Evolutionary conservation across 2,329 filamentous ascomycete species (phyloP).

Genomic region (Proliferodiscus dingleyae): DNA sequence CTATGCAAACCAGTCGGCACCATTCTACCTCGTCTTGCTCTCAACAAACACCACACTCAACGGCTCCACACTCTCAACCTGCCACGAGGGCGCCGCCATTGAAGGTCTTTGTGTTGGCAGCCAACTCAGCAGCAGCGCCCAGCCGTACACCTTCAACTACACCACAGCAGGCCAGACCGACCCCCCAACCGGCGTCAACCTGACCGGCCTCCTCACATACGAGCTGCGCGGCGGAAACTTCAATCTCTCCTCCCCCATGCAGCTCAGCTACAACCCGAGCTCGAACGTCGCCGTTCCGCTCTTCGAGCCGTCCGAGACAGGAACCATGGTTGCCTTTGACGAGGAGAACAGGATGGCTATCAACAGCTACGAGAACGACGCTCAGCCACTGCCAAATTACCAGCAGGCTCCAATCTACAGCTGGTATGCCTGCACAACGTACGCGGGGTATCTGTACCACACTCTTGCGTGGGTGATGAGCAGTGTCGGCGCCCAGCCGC

Average conservation of each 20-base stretch:
- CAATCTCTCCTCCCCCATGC: conserved; percentile 32
- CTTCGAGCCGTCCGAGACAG: conserved; percentile 29
- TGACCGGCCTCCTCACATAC: conserved; percentile 22
- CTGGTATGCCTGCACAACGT: conserved; percentile 43
- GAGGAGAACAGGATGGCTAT: conserved; percentile 35
- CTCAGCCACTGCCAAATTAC: conserved; percentile 29
- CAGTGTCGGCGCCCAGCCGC: conserved; percentile 25
- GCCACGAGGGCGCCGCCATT: conserved; percentile 44
- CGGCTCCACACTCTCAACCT: conserved; percentile 36
- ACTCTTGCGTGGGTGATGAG: conserved; percentile 41
- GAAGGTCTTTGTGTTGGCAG: conserved; percentile 39
- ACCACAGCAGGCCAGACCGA: conserved; percentile 25
- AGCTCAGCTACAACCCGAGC: conserved; percentile 33
- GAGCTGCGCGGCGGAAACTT: conserved; percentile 23
- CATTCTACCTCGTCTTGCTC: conserved; percentile 39
- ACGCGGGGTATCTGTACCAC: conserved; percentile 38
- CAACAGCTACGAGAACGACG: conserved; percentile 37
- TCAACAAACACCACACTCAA: conserved; percentile 36
- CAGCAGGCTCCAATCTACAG: conserved; percentile 24
- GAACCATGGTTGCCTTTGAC: conserved; percentile 37
- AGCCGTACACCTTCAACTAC: conserved; percentile 27
- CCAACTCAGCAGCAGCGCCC: conserved; percentile 10
- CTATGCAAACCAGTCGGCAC: conserved; percentile 35
- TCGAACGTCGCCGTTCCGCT: conserved; percentile 40
- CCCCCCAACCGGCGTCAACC: conserved; percentile 16